These are phyloP conservation scores for Atkinsonella texensis DNA, from an alignment of 2,329 filamentous ascomycete species.

Conservation along the genomic window DNA sequence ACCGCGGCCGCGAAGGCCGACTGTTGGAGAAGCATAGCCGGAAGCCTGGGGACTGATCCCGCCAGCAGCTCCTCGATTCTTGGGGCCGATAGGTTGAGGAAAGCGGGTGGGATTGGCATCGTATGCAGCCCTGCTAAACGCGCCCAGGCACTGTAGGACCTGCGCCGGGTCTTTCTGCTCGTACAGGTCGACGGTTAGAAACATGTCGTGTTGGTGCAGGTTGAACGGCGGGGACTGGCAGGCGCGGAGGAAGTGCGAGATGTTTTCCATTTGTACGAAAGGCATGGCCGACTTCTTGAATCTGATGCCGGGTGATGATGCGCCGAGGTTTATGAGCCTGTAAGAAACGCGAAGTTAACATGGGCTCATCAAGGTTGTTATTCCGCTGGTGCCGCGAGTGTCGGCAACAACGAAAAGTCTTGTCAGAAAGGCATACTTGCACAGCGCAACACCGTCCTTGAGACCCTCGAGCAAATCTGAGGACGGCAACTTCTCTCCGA, in stretches of 20 bases:
- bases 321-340: slow-evolving; percentile 73
- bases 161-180: slow-evolving; percentile 94
- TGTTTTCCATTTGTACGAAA: slow-evolving; percentile 99
- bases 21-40: slow-evolving; percentile 38
- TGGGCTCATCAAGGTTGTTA: neutral
- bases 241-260: slow-evolving; percentile 84
- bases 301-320: slow-evolving; percentile 67
- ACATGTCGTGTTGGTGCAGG: slow-evolving; percentile 86
- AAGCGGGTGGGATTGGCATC: slow-evolving; percentile 62
- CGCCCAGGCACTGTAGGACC: slow-evolving; percentile 81
- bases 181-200: slow-evolving; percentile 92
- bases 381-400: neutral
- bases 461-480: slow-evolving; percentile 74
- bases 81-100: slow-evolving; percentile 63
- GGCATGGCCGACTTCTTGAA: slow-evolving; percentile 93
- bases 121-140: slow-evolving; percentile 83
- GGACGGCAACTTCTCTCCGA: slow-evolving; percentile 60
- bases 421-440: slow-evolving; percentile 52
- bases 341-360: neutral
- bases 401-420: neutral
- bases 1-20: slow-evolving; percentile 30
- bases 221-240: slow-evolving; percentile 77
- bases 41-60: slow-evolving; percentile 56
- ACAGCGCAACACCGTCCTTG: slow-evolving; percentile 84
- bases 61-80: slow-evolving; percentile 34